Conservation (phyloP, 2,329 filamentous ascomycete species). For the Fusarium pseudograminearum region DNA sequence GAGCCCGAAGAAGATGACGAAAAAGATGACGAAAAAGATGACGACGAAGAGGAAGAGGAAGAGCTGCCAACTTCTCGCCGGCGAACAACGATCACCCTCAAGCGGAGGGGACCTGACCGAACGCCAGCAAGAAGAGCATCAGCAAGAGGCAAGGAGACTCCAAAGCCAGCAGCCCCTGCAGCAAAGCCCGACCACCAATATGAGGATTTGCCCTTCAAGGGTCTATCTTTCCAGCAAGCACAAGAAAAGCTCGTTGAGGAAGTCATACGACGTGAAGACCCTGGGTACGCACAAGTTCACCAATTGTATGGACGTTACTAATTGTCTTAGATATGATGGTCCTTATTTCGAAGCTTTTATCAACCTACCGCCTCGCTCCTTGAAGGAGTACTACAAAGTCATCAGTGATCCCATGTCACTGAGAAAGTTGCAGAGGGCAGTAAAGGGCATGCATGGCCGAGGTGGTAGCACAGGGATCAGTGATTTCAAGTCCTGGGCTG, state of each 20-base stretch:
- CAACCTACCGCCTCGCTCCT: constrained; percentile 77
- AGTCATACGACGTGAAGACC: constrained; percentile 75
- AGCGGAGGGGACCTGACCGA: constrained; percentile 53
- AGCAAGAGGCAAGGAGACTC: constrained; percentile 50
- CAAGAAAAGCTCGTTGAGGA: constrained; percentile 88
- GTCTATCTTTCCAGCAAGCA: constrained; percentile 83
- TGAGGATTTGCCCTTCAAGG: constrained; percentile 72
- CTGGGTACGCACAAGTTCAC: constrained; percentile 60
- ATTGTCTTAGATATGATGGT: constrained; percentile 70
- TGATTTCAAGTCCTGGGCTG: constrained; percentile 84
- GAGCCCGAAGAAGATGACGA: constrained; percentile 31
- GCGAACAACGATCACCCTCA: constrained; percentile 56
- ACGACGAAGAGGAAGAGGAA: constrained; percentile 48
- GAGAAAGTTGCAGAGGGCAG: constrained; percentile 79
- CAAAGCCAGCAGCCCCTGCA: constrained; percentile 54
- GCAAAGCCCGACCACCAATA: constrained; percentile 65
- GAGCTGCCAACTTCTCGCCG: constrained; percentile 51
- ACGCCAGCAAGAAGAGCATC: constrained; percentile 52
- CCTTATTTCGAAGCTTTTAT: constrained; percentile 80
- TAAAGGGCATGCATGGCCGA: constrained; percentile 78
- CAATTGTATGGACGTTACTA: constrained; percentile 20
- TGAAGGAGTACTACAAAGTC: constrained; percentile 88
- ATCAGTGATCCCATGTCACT: constrained; percentile 86
- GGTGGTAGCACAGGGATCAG: constrained; percentile 71
- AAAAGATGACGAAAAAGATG: constrained; percentile 47